phyloP scores from a whole-genome alignment of 306 rosid species.

The Spatholobus suberectus region DNA sequence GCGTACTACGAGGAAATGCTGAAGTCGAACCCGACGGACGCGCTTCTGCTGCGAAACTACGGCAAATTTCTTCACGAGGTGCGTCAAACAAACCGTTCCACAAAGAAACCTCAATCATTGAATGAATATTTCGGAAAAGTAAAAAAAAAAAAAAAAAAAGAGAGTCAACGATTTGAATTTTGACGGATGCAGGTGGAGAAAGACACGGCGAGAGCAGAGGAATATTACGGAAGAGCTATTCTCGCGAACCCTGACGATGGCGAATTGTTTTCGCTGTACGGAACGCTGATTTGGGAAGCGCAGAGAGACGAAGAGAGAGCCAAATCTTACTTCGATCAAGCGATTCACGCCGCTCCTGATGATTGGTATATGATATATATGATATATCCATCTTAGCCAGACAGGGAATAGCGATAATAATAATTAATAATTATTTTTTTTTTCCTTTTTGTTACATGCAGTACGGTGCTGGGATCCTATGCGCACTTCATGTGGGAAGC shows the following conservation, averaged over 20 bases:
- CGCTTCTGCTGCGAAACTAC: conserved; percentile 86
- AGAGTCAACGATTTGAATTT: conserved; percentile 22
- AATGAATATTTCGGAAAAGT: background rate
- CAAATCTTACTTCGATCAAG: conserved; percentile 70
- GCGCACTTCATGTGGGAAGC: conserved; percentile 81
- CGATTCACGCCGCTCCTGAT: conserved; percentile 65
- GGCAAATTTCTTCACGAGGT: conserved; percentile 87
- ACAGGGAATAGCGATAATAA: background rate
- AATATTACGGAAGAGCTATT: conserved; percentile 82
- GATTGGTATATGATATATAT: conserved; percentile 55
- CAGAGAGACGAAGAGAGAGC: conserved; percentile 70
- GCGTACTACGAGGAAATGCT: conserved; percentile 73
- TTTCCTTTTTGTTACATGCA: conserved; percentile 12
- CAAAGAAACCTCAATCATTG: background rate
- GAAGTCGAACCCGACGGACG: conserved; percentile 71
- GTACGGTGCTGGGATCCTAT: conserved; percentile 75
- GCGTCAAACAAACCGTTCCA: background rate
- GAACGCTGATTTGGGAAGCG: conserved; percentile 79
- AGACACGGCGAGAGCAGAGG: conserved; percentile 71
- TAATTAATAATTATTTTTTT: background rate
- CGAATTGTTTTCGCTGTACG: conserved; percentile 74
- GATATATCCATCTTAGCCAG: background rate
- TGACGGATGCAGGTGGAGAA: conserved; percentile 51
- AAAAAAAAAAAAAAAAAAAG: background rate
- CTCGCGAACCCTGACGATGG: conserved; percentile 77